phyloP scores from a whole-genome alignment of 225 moss, liverwort and hornwort species.

The Asterella californica region DNA sequence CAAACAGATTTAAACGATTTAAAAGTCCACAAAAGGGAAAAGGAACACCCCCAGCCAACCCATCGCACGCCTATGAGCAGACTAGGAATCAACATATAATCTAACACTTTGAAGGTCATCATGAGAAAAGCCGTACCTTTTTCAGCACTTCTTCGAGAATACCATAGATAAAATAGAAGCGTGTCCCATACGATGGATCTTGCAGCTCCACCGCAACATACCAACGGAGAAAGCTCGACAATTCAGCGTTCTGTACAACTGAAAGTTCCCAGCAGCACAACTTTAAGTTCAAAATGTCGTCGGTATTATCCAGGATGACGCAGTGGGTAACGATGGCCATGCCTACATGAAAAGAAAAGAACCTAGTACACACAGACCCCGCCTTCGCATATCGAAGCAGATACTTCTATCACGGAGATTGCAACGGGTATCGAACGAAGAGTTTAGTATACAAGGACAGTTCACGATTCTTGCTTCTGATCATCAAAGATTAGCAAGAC shows the following conservation, averaged over 20 bases:
- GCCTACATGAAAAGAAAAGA: no score
- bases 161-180: conserved; percentile 84
- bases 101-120: neutral
- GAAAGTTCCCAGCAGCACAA: conserved; percentile 1
- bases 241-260: conserved; percentile 78
- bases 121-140: conserved; percentile 48
- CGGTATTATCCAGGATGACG: neutral
- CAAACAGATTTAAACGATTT: neutral
- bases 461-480: no score
- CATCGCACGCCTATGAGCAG: neutral
- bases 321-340: neutral
- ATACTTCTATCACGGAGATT: neutral
- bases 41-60: neutral
- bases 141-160: conserved; percentile 71
- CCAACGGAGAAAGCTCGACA: conserved; percentile 85
- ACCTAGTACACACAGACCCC: no score
- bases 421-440: no score
- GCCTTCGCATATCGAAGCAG: neutral
- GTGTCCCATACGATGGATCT: conserved; percentile 71
- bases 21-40: neutral
- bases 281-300: neutral
- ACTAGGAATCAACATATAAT: neutral
- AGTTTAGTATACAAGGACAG: no score
- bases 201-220: conserved; percentile 89
- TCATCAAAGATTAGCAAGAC: neutral